Evolutionary conservation across 2,329 filamentous ascomycete genomes (phyloP).

Genomic region (Fusarium marasasianum): DNA sequence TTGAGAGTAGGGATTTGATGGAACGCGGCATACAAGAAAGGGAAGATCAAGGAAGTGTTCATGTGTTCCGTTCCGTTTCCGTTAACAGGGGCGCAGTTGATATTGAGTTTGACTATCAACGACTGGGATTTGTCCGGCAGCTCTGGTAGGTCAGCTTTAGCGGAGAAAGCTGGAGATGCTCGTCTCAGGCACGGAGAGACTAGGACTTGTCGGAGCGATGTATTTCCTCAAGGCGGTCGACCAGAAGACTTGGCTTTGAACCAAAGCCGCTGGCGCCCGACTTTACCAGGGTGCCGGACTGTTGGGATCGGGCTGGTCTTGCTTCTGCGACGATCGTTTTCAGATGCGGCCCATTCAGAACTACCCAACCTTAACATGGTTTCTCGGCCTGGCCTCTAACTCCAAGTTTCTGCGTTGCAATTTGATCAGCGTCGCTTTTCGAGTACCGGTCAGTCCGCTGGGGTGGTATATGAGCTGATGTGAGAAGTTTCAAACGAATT

Average conservation of each 20-base stretch:
- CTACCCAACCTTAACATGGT: slow-evolving; percentile 10
- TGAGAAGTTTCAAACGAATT: neutral
- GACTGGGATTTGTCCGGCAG: neutral
- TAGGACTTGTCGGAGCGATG: slow-evolving; percentile 20
- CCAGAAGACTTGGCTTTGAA: slow-evolving; percentile 40
- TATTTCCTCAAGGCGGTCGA: slow-evolving; percentile 27
- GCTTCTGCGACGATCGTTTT: slow-evolving; percentile 26
- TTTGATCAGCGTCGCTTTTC: slow-evolving; percentile 2
- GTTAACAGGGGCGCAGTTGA: slow-evolving; percentile 10
- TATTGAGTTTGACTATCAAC: slow-evolving; percentile 30
- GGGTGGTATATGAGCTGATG: neutral
- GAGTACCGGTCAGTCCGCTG: slow-evolving; percentile 10
- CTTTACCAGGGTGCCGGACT: slow-evolving; percentile 34
- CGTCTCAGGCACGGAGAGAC: slow-evolving; percentile 35
- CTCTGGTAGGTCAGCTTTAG: slow-evolving; percentile 9
- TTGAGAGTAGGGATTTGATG: slow-evolving; percentile 1
- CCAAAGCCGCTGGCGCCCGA: slow-evolving; percentile 40
- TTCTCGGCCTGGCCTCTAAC: neutral
- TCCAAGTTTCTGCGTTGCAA: slow-evolving; percentile 3
- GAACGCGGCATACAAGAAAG: slow-evolving; percentile 1
- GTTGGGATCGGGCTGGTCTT: slow-evolving; percentile 27
- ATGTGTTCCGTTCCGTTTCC: slow-evolving; percentile 19
- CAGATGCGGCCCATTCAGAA: slow-evolving; percentile 24
- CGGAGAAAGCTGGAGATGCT: slow-evolving; percentile 33
- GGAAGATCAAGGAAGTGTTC: slow-evolving; percentile 9